Evolutionary conservation across 805 yeast genomes (phyloP).

Genomic region (Ogataea paraovalis): DNA sequence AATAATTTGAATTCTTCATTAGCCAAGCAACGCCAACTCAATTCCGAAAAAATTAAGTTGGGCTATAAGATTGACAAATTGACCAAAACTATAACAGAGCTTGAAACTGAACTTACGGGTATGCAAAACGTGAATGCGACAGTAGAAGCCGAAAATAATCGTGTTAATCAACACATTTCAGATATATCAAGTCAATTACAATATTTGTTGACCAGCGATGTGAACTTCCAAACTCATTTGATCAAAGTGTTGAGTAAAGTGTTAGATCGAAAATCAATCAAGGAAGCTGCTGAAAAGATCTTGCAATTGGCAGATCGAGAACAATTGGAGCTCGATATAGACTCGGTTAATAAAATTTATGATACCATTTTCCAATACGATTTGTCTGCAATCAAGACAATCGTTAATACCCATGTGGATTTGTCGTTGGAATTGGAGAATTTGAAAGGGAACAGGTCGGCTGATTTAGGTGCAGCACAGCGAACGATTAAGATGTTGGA

Average conservation of each 20-base stretch:
- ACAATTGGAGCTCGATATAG: conserved; percentile 18
- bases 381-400: conserved; percentile 55
- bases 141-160: conserved; percentile 40
- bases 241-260: conserved; percentile 48
- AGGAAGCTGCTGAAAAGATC: conserved; percentile 54
- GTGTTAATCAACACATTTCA: conserved; percentile 29
- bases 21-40: conserved; percentile 12
- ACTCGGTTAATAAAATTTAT: conserved; percentile 33
- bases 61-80: conserved; percentile 38
- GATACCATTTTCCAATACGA: conserved; percentile 39
- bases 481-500: conserved; percentile 3
- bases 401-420: conserved; percentile 52
- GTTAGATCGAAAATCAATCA: conserved; percentile 53
- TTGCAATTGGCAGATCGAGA: conserved; percentile 35
- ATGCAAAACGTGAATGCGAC: conserved; percentile 23
- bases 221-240: conserved; percentile 46
- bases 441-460: not conserved
- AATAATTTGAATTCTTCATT: conserved; percentile 12
- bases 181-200: conserved; percentile 7
- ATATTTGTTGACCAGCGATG: conserved; percentile 29
- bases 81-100: conserved; percentile 9
- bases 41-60: conserved; percentile 24
- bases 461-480: not conserved
- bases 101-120: conserved; percentile 15
- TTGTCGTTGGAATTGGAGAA: conserved; percentile 8